Evolutionary conservation across 495 filamentous ascomycete genomes (phyloP), one percentile per base, ranked within the genome.

Genomic region (Apodospora peruviana): DNA sequence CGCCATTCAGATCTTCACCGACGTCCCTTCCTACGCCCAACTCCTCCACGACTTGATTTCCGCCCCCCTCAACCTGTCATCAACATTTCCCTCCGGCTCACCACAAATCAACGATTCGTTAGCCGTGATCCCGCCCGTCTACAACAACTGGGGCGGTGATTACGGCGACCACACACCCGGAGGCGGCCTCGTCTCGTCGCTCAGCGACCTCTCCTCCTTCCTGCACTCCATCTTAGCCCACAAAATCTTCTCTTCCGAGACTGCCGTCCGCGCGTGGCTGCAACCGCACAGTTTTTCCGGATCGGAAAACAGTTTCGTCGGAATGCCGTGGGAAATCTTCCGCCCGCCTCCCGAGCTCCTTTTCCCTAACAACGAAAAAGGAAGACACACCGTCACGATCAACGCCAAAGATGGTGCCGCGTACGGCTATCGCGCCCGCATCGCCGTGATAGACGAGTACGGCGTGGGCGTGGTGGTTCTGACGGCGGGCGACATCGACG

Each of bases 1-100:
- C 23, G 69, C 66, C 0, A 45, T 79, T 5, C 64, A 70, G 25
- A 60, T 63, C 5, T 58, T 70, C 1, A 72, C 67, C 0, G 69
- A 69, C 1, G 63, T 61, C 44, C 7, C 27, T 7, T 56, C 62
- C 0, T 69, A 68, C 38, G 50, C 59, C 9, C 48, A 71, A 4
- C 56, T 74, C n/a, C 48, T 79, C n/a, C 43, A 59, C 23, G 56
- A 67, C 1, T 48, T 51, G 10, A 51, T 77, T 8, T 59, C 66
- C 10, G 40, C 55, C n/a, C 68, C 73, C 0, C 55, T 78, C 9
- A 53, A 59, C 5, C 58, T 80, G 59, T 53, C 56, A 0, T 52
- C 44, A 7, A 71, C 63, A 3, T 53, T 55, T 3, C 22, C 52
- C 4, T 51, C 52, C 7, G 66, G 63, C 4, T 32, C 27, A 14